A percentile compares a stretch with the other conserved stretches of the same genome.
Conservation (phyloP, 2,329 filamentous ascomycete species). For the Colletotrichum sp. region DNA sequence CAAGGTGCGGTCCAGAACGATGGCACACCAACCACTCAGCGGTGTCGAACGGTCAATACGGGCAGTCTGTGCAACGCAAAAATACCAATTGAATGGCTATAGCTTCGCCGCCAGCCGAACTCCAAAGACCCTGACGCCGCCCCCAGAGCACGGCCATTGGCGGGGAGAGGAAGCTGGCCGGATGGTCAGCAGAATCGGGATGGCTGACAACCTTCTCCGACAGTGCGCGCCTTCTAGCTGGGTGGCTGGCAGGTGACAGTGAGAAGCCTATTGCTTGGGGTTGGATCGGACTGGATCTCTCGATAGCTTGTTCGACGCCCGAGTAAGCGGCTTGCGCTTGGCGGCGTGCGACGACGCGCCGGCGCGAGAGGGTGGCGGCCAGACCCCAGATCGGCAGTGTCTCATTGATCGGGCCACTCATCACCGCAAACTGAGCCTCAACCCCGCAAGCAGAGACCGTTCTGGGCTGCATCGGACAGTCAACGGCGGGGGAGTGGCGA, state of each 20-base stretch:
- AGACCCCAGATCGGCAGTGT: slow-evolving; percentile 1
- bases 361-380: neutral
- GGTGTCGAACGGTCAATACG: neutral
- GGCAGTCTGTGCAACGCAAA: no score
- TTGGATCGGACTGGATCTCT: neutral
- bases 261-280: neutral
- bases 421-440: neutral
- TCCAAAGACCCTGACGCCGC: neutral
- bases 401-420: neutral
- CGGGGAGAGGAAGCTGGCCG: neutral
- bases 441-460: neutral
- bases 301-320: neutral
- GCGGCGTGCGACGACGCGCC: neutral
- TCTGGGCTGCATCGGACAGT: neutral
- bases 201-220: slow-evolving; percentile 13
- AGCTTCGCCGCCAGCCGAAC: neutral
- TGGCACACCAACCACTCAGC: neutral
- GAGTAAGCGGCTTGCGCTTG: neutral
- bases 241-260: slow-evolving; percentile 3
- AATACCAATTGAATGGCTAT: neutral
- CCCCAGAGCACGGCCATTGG: neutral
- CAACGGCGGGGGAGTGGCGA: neutral
- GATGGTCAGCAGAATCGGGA: neutral
- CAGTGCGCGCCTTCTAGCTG: neutral
- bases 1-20: neutral